phyloP scores from a whole-genome alignment of 2,329 filamentous ascomycete genomes.

The Nothomitra cinnamomea region DNA sequence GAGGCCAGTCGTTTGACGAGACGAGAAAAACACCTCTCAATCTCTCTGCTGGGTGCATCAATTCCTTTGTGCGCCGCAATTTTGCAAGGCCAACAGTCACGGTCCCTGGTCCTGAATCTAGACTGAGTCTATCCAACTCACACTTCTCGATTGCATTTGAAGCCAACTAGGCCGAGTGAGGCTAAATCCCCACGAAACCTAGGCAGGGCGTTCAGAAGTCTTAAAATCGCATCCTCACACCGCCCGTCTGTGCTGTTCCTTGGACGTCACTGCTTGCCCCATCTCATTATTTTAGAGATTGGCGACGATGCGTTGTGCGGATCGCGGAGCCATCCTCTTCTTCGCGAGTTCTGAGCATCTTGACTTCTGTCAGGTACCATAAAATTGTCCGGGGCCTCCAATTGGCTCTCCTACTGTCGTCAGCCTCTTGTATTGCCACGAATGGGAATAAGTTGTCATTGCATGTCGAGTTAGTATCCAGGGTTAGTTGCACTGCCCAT shows the following conservation, averaged over 20 bases:
- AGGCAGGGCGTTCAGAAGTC: background rate
- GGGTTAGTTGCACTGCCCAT: background rate
- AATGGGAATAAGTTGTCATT: background rate
- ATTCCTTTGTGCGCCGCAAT: too few relatives aligned
- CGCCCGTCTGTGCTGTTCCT: background rate
- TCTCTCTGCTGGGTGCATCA: too few relatives aligned
- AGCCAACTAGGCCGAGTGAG: too few relatives aligned
- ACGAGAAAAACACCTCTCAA: too few relatives aligned
- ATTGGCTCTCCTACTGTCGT: constrained; percentile 1
- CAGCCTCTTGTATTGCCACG: background rate
- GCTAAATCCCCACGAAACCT: background rate
- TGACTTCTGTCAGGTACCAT: constrained; percentile 1
- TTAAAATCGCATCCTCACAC: background rate
- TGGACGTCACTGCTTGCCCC: background rate
- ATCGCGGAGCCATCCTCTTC: background rate
- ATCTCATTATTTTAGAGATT: background rate
- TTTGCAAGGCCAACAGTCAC: too few relatives aligned
- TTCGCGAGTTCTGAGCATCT: background rate
- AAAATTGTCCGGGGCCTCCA: background rate
- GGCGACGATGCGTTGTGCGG: background rate
- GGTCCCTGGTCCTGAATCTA: background rate
- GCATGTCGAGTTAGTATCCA: background rate
- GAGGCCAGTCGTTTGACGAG: too few relatives aligned
- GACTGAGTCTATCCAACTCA: background rate
- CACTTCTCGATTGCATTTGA: background rate